phyloP scores from a whole-genome alignment of 1,139 yeast species.

The Suhomyces terraborum region DNA sequence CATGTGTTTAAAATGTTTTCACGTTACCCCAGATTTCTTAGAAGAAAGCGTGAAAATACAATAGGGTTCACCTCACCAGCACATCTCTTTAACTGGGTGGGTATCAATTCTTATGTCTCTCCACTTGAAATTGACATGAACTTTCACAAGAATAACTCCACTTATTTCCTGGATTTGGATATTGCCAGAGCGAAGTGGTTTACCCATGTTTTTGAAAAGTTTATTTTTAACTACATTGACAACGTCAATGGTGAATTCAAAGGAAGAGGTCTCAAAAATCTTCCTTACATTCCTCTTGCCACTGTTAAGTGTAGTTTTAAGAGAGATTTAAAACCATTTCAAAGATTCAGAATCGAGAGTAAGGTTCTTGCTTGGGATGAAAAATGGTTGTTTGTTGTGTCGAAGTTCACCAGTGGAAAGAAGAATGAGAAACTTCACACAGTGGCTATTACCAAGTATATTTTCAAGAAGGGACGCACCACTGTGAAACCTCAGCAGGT shows the following conservation, averaged over 20 bases:
- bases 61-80: constrained; percentile 31
- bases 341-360: constrained; percentile 55
- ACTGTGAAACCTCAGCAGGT: constrained; percentile 70
- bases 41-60: constrained; percentile 33
- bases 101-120: constrained; percentile 61
- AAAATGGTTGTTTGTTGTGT: constrained; percentile 78
- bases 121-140: constrained; percentile 84
- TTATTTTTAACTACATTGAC: constrained; percentile 41
- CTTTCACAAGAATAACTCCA: constrained; percentile 82
- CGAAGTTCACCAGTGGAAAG: constrained; percentile 54
- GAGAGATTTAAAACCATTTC: constrained; percentile 71
- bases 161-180: constrained; percentile 85
- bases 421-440: constrained; percentile 51
- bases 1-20: constrained; percentile 44
- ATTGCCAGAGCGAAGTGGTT: constrained; percentile 71
- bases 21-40: constrained; percentile 29
- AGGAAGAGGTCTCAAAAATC: constrained; percentile 27
- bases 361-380: constrained; percentile 80
- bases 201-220: constrained; percentile 53
- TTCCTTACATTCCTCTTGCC: constrained; percentile 80
- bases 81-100: constrained; percentile 48
- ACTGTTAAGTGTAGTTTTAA: constrained; percentile 68
- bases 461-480: constrained; percentile 69
- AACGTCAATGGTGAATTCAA: constrained; percentile 43
- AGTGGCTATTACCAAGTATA: constrained; percentile 73